Percentiles rank a stretch among this genome's conserved stretches.
These are phyloP conservation scores for Talaromyces stipitatus DNA, from an alignment of 495 filamentous ascomycete genomes.

Conservation along the genomic window DNA sequence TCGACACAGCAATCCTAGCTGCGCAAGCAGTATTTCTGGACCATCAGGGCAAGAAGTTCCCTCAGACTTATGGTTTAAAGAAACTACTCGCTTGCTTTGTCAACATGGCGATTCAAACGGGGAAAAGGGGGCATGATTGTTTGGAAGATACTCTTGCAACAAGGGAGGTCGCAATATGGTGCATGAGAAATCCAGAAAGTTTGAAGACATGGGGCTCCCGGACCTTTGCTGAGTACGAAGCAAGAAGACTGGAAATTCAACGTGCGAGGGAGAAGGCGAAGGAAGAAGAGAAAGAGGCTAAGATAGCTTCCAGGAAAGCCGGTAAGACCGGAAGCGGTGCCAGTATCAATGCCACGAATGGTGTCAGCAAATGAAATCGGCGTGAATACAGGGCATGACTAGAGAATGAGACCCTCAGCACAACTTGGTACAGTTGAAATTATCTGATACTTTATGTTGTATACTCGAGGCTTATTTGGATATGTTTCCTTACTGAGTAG, in stretches of 20 bases:
- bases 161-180: conserved; percentile 32
- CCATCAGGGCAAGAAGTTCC: conserved; percentile 5
- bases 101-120: conserved; percentile 21
- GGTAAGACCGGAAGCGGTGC: background rate
- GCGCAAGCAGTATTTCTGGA: conserved; percentile 13
- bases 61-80: conserved; percentile 23
- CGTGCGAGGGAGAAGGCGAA: background rate
- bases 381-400: too few relatives aligned
- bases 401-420: too few relatives aligned
- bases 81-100: conserved; percentile 20
- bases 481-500: too few relatives aligned
- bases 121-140: conserved; percentile 26
- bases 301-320: background rate
- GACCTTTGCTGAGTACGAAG: background rate
- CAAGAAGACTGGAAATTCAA: background rate
- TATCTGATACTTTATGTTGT: too few relatives aligned
- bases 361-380: background rate
- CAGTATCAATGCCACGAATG: background rate
- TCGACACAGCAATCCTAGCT: conserved; percentile 30
- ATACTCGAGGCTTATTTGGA: too few relatives aligned
- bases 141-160: conserved; percentile 34
- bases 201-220: conserved; percentile 13
- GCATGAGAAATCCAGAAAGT: conserved; percentile 17
- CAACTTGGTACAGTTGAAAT: too few relatives aligned
- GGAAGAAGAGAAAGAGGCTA: background rate